phyloP scores from a whole-genome alignment of 2,329 filamentous ascomycete genomes.

The Sporothrix pseudoabietina region DNA sequence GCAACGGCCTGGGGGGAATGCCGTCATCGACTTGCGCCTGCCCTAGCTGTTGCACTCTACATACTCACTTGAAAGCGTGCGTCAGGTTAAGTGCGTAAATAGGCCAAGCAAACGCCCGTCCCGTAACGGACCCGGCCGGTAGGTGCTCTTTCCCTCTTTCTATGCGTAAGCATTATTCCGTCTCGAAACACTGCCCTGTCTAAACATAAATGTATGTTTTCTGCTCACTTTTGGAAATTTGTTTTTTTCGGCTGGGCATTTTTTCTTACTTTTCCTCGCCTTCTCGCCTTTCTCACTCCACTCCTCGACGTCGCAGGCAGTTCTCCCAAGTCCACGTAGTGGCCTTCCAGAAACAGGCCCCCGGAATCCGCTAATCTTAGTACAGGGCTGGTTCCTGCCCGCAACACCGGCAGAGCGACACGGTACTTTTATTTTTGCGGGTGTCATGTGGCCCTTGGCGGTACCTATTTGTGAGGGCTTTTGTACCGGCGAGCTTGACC shows the following conservation, averaged over 20 bases:
- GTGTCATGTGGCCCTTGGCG: background rate
- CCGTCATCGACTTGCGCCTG: slow-evolving; percentile 23
- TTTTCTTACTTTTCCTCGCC: background rate
- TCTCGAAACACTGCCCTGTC: slow-evolving; percentile 14
- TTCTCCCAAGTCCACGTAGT: slow-evolving; percentile 12
- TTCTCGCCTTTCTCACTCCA: background rate
- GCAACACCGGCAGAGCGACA: slow-evolving; percentile 23
- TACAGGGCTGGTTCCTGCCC: slow-evolving; percentile 32
- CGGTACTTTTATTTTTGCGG: slow-evolving; percentile 20
- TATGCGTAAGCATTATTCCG: background rate
- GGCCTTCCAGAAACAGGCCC: slow-evolving; percentile 26
- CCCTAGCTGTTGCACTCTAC: background rate
- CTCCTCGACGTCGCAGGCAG: background rate
- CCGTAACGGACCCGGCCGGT: slow-evolving; percentile 13
- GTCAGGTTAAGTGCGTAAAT: background rate
- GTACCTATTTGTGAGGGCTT: background rate
- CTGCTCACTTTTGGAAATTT: background rate
- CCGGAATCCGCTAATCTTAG: slow-evolving; percentile 31
- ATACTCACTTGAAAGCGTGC: background rate
- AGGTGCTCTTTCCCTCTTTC: background rate
- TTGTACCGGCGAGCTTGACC: slow-evolving; percentile 24
- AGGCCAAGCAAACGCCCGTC: slow-evolving; percentile 18
- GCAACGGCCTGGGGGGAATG: slow-evolving; percentile 13
- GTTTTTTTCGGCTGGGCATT: background rate
- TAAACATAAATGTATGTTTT: too few species aligned